Percentiles rank a stretch among this genome's conserved stretches.
Conservation (phyloP, 345 rosid species). For the Boechera stricta region DNA sequence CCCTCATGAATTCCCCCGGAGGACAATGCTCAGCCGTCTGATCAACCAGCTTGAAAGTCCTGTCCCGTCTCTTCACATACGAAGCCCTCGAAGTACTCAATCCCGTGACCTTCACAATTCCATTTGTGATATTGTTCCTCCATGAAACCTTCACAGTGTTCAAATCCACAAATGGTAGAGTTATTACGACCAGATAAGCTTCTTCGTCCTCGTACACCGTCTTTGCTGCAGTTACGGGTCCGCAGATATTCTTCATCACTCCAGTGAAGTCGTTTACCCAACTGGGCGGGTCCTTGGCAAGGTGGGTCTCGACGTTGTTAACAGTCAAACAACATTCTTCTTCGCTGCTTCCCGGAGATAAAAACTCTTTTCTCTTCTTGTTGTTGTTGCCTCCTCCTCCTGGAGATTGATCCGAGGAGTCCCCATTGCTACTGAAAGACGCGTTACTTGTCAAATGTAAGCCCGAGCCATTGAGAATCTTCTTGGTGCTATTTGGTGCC, state of each 20-base stretch:
- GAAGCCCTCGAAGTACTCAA: slow-evolving; percentile 80
- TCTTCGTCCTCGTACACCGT: slow-evolving; percentile 88
- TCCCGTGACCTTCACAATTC: slow-evolving; percentile 84
- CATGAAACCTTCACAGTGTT: slow-evolving; percentile 92
- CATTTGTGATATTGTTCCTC: slow-evolving; percentile 82
- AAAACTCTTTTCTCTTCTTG: slow-evolving; percentile 79
- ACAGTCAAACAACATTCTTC: slow-evolving; percentile 66
- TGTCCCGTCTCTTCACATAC: slow-evolving; percentile 74
- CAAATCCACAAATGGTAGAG: slow-evolving; percentile 92
- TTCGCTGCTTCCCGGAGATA: slow-evolving; percentile 65
- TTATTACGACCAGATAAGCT: slow-evolving; percentile 75
- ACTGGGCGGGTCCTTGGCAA: slow-evolving; percentile 57
- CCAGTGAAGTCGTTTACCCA: slow-evolving; percentile 85
- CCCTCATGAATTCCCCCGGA: slow-evolving; percentile 95
- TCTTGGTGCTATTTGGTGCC: slow-evolving; percentile 59
- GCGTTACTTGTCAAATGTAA: slow-evolving; percentile 79
- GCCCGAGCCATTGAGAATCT: slow-evolving; percentile 77
- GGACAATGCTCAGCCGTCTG: slow-evolving; percentile 93
- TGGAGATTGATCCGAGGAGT: slow-evolving; percentile 74
- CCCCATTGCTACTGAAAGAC: slow-evolving; percentile 67
- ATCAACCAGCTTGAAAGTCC: slow-evolving; percentile 92
- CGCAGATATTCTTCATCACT: slow-evolving; percentile 73
- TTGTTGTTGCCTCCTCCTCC: slow-evolving; percentile 41
- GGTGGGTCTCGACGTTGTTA: slow-evolving; percentile 57
- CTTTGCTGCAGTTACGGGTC: slow-evolving; percentile 95